A percentile compares a stretch with the other conserved stretches of the same genome.
phyloP scores from a whole-genome alignment of 768 basidiomycete species.

The Boletus rubescentipes region DNA sequence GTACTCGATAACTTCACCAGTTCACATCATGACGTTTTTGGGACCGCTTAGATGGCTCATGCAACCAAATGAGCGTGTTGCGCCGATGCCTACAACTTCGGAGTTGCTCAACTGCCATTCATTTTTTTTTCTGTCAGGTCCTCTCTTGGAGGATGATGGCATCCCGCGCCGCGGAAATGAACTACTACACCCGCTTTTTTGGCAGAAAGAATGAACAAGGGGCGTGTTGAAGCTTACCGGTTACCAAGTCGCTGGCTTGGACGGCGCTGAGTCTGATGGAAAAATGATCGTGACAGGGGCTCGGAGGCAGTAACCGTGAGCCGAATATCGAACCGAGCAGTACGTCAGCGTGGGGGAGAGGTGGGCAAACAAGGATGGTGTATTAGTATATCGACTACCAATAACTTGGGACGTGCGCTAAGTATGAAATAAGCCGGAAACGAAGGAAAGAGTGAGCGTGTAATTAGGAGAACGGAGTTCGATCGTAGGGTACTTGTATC shows the following conservation, averaged over 20 bases:
- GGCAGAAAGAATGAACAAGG: not conserved
- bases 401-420: slow-evolving; percentile 10
- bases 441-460: slow-evolving; percentile 2
- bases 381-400: slow-evolving; percentile 21
- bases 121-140: too few species aligned
- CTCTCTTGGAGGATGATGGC: not conserved
- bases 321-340: not conserved
- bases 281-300: not conserved
- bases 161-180: slow-evolving; percentile 1
- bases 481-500: slow-evolving; percentile 12
- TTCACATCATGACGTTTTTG: too few species aligned
- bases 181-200: not conserved
- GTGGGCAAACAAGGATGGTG: not conserved
- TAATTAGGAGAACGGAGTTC: slow-evolving; percentile 26
- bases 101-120: not conserved
- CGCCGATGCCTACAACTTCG: too few species aligned
- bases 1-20: too few species aligned
- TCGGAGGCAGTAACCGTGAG: not conserved
- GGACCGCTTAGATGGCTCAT: too few species aligned
- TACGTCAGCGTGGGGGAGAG: not conserved
- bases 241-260: not conserved
- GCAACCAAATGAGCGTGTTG: not conserved
- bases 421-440: not conserved
- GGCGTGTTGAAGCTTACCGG: not conserved
- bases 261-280: too few species aligned